Evolutionary conservation across 768 basidiomycete species (phyloP).

Genomic region (Mycena polygramma): DNA sequence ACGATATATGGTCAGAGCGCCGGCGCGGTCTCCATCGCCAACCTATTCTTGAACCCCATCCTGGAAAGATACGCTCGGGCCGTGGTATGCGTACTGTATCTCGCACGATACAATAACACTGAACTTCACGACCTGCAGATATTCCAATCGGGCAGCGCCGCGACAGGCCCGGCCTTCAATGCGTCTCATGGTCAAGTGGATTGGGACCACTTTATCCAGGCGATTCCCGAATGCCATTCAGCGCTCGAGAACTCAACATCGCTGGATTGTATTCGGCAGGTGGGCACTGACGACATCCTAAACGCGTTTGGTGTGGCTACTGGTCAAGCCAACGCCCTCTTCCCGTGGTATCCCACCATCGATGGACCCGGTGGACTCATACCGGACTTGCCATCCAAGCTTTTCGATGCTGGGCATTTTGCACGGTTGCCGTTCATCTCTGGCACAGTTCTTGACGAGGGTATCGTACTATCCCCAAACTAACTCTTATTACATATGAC

Average conservation of each 20-base stretch:
- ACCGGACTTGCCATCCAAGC: constrained; percentile 5
- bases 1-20: constrained; percentile 21
- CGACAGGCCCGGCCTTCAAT: background rate
- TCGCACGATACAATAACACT: too few species aligned
- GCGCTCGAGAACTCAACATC: background rate
- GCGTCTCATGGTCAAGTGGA: background rate
- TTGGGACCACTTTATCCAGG: constrained; percentile 20
- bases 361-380: constrained; percentile 17
- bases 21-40: background rate
- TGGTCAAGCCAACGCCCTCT: background rate
- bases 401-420: background rate
- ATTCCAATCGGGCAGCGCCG: constrained; percentile 16
- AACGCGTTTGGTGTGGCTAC: too few species aligned
- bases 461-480: too few species aligned
- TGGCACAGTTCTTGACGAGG: constrained; percentile 18
- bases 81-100: too few species aligned
- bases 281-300: background rate
- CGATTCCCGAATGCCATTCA: constrained; percentile 13
- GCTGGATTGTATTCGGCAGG: background rate
- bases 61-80: background rate
- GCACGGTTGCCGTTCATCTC: constrained; percentile 14
- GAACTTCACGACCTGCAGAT: too few species aligned
- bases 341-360: background rate
- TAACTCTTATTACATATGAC: background rate
- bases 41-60: background rate